A percentile compares a stretch with the other conserved stretches of the same genome.
Evolutionary conservation across 192 early-diverging fungal genomes (phyloP).

Genomic region (Umbelopsis isabellina): DNA sequence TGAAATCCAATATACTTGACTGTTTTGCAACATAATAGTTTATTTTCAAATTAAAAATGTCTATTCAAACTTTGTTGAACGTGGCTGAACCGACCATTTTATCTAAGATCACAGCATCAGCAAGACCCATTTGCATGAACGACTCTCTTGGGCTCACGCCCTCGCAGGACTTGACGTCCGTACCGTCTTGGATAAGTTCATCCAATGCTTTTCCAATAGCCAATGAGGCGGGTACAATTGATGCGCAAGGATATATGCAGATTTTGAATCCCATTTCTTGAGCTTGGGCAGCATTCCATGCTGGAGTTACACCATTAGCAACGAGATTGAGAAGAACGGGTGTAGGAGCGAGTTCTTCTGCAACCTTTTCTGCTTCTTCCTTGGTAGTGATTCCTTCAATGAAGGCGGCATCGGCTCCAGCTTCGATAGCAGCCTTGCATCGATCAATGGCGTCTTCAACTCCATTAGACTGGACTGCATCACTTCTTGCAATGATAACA

Average conservation of each 20-base stretch:
- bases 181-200: conserved; percentile 19
- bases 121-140: conserved; percentile 30
- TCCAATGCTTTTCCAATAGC: conserved; percentile 29
- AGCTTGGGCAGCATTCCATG: conserved; percentile 25
- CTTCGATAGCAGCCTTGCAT: conserved; percentile 21
- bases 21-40: background rate
- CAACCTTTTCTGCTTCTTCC: conserved; percentile 25
- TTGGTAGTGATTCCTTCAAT: conserved; percentile 25
- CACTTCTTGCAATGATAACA: conserved; percentile 33
- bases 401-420: conserved; percentile 26
- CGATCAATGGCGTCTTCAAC: conserved; percentile 24
- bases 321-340: conserved; percentile 27
- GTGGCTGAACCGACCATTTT: background rate
- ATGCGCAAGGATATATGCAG: conserved; percentile 24
- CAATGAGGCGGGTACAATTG: conserved; percentile 17
- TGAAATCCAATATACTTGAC: background rate
- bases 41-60: background rate
- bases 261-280: conserved; percentile 24
- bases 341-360: conserved; percentile 2
- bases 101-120: background rate
- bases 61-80: background rate
- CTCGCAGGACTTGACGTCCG: conserved; percentile 21
- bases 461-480: conserved; percentile 26
- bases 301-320: conserved; percentile 26
- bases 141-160: conserved; percentile 22